Conservation (phyloP, 179 eudicot genomes). For the Actinidia polygama region DNA sequence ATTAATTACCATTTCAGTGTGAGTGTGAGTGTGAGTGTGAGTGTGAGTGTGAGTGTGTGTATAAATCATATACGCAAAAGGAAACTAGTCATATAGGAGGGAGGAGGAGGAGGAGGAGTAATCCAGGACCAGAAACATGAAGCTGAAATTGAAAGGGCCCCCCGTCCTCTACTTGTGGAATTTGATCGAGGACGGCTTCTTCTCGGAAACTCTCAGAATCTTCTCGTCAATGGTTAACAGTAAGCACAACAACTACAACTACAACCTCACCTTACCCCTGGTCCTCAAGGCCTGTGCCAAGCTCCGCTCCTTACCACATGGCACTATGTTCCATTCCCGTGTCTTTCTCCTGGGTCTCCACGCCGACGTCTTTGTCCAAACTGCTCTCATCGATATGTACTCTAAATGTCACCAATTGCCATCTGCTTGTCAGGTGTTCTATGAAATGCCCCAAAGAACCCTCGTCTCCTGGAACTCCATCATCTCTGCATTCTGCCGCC, state of each 20-base stretch:
- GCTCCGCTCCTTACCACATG: not conserved
- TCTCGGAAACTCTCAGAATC: not conserved
- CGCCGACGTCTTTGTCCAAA: constrained; percentile 14
- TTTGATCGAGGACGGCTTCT: not conserved
- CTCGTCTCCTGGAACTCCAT: not conserved
- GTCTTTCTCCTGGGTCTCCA: not conserved
- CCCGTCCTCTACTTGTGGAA: not conserved
- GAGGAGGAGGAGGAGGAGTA: too few relatives aligned
- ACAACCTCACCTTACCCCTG: not conserved
- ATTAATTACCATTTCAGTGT: too few relatives aligned
- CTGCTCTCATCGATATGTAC: constrained; percentile 15
- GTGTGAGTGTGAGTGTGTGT: too few relatives aligned
- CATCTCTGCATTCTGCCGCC: not conserved
- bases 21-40: too few relatives aligned
- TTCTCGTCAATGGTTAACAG: not conserved
- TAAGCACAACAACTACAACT: not conserved
- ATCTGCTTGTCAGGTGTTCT: not conserved
- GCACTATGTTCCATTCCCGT: not conserved
- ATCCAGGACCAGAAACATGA: not conserved
- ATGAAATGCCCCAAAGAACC: not conserved
- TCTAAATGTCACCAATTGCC: constrained; percentile 3
- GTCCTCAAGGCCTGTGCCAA: not conserved
- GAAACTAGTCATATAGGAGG: too few relatives aligned
- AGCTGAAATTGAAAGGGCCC: not conserved
- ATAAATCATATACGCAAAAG: too few relatives aligned